Base-by-base conservation (phyloP, 192 early-diverging fungal genomes). In the Linnemannia exigua region DNA sequence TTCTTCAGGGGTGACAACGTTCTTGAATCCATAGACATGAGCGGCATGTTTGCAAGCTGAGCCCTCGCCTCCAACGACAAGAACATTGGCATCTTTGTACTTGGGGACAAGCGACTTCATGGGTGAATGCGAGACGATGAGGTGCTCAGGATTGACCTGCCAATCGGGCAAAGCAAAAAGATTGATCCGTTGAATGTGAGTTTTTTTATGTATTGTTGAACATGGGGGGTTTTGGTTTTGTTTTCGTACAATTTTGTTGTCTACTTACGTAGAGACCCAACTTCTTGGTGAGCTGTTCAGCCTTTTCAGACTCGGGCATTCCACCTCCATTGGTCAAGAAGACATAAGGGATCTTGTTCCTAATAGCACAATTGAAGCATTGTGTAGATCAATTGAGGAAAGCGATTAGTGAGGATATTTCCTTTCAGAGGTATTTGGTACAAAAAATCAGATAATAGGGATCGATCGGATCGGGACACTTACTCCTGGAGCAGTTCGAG, bases 261-360 rank as follows among this genome's bases (percentile, higher is more conserved):
- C 67, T 37, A 11, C 63, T 76, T 88, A 90, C 92, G 22, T 85
- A 63, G 19, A 93, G 71, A 37, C 88, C 93, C 17, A 96, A 77
- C 50, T 88, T 87, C 63, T 84, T 36, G 41, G 89, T 91, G 35
- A 98, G 90, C 71, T 96, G 92, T 1, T 81, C 77, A 0, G 97
- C 95, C 79, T 96, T 97, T 61, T 82, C 79, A 3, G 88, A 88
- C 87, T 98, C 97, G 0, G 90, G 90, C 28, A 96, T 89, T 22
- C 97, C 97, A 47, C 97, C 96, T 25, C 97, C 97, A 74, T 98
- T 98, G 9, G 97, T 97, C 72, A 98, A 77, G 20, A 97, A 89
- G 28, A 97, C 91, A 87, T 92, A 96, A 22, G 95, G 95, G 35
- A 96, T 90, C 20, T 90, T 90, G 78, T 91, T 93, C 74, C 72